These are phyloP conservation scores for Medakamo hakoo DNA, from an alignment of 139 green algal species.

Conservation along the genomic window DNA sequence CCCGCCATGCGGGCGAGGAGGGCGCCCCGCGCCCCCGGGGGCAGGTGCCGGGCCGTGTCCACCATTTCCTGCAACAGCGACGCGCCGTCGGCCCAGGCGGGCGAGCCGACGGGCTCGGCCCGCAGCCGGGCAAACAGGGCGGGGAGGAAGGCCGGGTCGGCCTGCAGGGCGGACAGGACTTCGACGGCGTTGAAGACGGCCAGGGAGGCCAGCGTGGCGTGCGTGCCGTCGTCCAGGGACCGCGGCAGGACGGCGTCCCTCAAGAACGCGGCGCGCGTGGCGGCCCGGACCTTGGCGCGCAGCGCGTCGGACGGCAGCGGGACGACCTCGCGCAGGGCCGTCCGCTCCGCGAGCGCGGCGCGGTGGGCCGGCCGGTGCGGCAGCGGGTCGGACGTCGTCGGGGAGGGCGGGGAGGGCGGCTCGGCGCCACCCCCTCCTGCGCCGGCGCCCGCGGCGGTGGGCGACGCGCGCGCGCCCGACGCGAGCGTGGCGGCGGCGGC, in stretches of 20 bases:
- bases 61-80: conserved; percentile 73
- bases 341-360: conserved; percentile 39
- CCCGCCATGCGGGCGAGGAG: conserved; percentile 57
- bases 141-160: conserved; percentile 53
- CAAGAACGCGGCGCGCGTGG: conserved; percentile 80
- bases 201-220: conserved; percentile 70
- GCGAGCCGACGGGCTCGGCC: background rate
- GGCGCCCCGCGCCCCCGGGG: conserved; percentile 30
- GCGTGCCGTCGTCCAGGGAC: conserved; percentile 84
- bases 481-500: no score
- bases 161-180: conserved; percentile 37
- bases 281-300: conserved; percentile 88
- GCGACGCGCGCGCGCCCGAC: no score
- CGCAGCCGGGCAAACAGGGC: conserved; percentile 58
- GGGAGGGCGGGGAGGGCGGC: no score
- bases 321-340: conserved; percentile 54
- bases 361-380: conserved; percentile 79
- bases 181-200: conserved; percentile 95
- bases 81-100: conserved; percentile 15
- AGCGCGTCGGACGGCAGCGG: conserved; percentile 51
- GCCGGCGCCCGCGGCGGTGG: no score
- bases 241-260: conserved; percentile 89
- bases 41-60: conserved; percentile 67
- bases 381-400: no score
- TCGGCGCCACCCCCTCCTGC: no score